Conservation (phyloP, 805 yeast species). For the Barnettozyma populi region DNA sequence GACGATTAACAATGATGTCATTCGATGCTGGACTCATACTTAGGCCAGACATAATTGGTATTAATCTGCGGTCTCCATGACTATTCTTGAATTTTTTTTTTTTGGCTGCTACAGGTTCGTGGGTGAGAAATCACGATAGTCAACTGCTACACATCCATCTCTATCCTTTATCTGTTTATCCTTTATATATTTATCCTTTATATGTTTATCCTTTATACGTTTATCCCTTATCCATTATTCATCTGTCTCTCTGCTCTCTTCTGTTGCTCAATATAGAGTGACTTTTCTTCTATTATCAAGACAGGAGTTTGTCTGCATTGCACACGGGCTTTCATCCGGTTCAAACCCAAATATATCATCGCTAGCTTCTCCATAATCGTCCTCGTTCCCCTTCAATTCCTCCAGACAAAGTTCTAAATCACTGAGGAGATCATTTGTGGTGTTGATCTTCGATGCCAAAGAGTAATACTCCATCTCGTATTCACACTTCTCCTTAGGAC, state of each 20-base stretch:
- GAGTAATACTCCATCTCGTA: slow-evolving; percentile 6
- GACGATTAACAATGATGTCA: slow-evolving; percentile 4
- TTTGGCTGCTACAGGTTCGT: not conserved
- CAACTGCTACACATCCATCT: not conserved
- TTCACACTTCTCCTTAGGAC: not conserved
- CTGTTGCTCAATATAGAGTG: not conserved
- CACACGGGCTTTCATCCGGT: not conserved
- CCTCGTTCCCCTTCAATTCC: not conserved
- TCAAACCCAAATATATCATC: slow-evolving; percentile 9
- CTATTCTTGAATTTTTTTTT: not conserved
- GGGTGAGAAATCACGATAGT: not conserved
- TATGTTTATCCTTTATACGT: no score
- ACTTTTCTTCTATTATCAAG: slow-evolving; percentile 3
- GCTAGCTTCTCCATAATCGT: not conserved
- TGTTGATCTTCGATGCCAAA: not conserved
- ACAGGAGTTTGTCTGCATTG: not conserved
- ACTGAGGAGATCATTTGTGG: not conserved
- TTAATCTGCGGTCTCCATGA: not conserved
- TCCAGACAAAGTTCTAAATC: slow-evolving; percentile 3
- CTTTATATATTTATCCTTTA: no score
- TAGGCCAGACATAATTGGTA: not conserved
- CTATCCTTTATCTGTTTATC: not conserved
- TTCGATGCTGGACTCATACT: slow-evolving; percentile 5
- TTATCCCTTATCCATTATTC: no score
- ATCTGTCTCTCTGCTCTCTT: no score